Evolutionary conservation across 148 eudicot genomes (phyloP).

Genomic region (Hydrangea macrophylla): DNA sequence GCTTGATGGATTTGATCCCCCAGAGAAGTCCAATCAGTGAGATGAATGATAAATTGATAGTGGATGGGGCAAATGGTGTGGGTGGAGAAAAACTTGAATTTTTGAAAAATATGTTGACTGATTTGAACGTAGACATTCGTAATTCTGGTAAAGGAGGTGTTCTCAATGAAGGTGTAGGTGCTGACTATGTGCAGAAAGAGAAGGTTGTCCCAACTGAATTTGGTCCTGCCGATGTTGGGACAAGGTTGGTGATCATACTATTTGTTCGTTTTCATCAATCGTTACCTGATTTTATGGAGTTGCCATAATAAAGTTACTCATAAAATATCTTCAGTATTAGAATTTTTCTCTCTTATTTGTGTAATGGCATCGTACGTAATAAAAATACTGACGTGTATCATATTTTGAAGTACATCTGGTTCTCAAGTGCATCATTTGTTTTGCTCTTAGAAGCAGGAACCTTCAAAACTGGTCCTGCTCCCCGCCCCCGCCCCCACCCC

Average conservation of each 20-base stretch:
- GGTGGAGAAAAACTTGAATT: slow-evolving; percentile 83
- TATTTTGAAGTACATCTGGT: background rate
- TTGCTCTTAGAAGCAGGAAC: too few relatives aligned
- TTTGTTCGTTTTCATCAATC: background rate
- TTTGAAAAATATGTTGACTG: slow-evolving; percentile 44
- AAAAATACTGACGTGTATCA: background rate
- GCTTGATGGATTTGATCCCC: slow-evolving; percentile 72
- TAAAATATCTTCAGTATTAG: background rate
- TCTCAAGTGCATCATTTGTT: too few relatives aligned
- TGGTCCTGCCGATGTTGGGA: slow-evolving; percentile 61
- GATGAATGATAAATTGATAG: slow-evolving; percentile 49
- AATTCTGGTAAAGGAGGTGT: slow-evolving; percentile 72
- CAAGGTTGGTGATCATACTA: slow-evolving; percentile 55
- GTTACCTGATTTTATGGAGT: background rate
- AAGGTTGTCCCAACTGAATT: slow-evolving; percentile 71
- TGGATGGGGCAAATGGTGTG: slow-evolving; percentile 95
- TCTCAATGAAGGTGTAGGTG: slow-evolving; percentile 93
- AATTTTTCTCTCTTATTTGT: background rate
- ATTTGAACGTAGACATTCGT: slow-evolving; percentile 59
- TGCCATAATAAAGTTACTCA: background rate
- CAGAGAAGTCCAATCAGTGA: slow-evolving; percentile 24
- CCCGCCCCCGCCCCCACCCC: too few relatives aligned
- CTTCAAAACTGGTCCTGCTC: too few relatives aligned
- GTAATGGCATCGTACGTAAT: background rate
- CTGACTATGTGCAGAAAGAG: slow-evolving; percentile 98